Conservation (phyloP, 768 basidiomycete species). For the Pulveroboletus frians region DNA sequence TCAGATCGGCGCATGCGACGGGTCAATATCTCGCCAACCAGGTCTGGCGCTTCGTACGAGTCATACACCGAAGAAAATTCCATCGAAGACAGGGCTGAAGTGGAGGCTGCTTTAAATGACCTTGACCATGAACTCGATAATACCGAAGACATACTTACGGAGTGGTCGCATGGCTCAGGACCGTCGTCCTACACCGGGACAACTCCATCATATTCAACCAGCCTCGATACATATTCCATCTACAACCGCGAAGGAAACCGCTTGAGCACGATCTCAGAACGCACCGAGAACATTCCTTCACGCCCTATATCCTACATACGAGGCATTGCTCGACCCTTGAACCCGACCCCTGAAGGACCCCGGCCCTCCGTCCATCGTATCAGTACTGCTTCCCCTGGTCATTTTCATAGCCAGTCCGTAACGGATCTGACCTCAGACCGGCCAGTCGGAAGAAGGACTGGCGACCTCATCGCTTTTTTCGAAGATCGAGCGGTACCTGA, state of each 20-base stretch:
- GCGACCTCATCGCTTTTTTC: constrained; percentile 71
- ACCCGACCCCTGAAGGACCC: constrained; percentile 41
- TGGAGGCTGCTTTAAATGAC: constrained; percentile 61
- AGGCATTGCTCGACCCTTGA: constrained; percentile 28
- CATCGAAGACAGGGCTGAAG: constrained; percentile 44
- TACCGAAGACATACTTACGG: constrained; percentile 58
- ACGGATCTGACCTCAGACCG: constrained; percentile 52
- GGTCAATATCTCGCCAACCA: constrained; percentile 49
- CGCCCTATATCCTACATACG: constrained; percentile 50
- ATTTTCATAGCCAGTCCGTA: constrained; percentile 47
- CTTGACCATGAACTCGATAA: constrained; percentile 65
- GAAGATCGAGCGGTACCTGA: constrained; percentile 47
- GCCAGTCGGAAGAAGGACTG: constrained; percentile 50
- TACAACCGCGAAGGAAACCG: constrained; percentile 41
- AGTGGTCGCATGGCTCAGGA: constrained; percentile 55
- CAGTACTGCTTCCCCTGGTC: constrained; percentile 34
- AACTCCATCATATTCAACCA: constrained; percentile 30
- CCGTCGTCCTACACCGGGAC: constrained; percentile 30
- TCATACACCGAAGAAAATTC: constrained; percentile 57
- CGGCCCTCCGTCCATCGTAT: constrained; percentile 44
- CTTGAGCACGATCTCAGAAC: constrained; percentile 75
- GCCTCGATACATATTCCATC: constrained; percentile 36
- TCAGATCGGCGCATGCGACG: constrained; percentile 48
- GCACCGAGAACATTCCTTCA: constrained; percentile 60
- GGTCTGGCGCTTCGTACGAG: constrained; percentile 37